Evolutionary conservation across 805 yeast genomes (phyloP), one percentile per base, ranked within the genome.

Genomic region (Blastobotrys americana): DNA sequence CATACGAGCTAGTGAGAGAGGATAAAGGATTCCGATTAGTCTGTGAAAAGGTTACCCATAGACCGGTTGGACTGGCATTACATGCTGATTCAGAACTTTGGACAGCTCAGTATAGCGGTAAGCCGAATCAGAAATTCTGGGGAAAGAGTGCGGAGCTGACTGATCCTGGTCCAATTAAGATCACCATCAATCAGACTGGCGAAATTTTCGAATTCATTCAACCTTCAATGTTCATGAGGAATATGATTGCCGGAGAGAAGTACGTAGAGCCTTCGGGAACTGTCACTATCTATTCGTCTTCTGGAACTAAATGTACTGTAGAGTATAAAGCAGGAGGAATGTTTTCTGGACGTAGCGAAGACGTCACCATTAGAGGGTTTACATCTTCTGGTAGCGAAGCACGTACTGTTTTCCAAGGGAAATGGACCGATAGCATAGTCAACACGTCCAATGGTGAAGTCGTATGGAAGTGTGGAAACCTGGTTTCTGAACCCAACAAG

Each of bases 211-310:
- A 78, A 49, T 93, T 95, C 90, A 60, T 70, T 17, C 89, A 81
- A 52, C 97, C 98, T 5, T 78, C 84, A 1, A 80, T 94, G 0
- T 72, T 85, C 55, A 66, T 93, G 55, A 82, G 90, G 56, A 90
- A 90, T 59, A 72, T 93, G 39, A 78, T 93, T 55, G 96, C 97
- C 1, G 97, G 98, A 20, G 98, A 93, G 56, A 84, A 87, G 61
- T 93, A 89, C 62, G 71, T 86, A 10, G 98, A 93, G 59, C 98
- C 98, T 1, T 70, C 74, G 2, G 80, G 85, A 15, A 64, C 78
- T 2, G 70, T 86, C 48, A 77, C 81, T 0, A 71, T 93, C 2
- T 73, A 75, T 38, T 77, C 88, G 2, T 76, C 86, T 2, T 68
- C 67, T n/a, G 94, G 94, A 0, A 70, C 73, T 34, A 76, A 71